phyloP scores from a whole-genome alignment of 2,329 filamentous ascomycete genomes.

The Nemania sp. region DNA sequence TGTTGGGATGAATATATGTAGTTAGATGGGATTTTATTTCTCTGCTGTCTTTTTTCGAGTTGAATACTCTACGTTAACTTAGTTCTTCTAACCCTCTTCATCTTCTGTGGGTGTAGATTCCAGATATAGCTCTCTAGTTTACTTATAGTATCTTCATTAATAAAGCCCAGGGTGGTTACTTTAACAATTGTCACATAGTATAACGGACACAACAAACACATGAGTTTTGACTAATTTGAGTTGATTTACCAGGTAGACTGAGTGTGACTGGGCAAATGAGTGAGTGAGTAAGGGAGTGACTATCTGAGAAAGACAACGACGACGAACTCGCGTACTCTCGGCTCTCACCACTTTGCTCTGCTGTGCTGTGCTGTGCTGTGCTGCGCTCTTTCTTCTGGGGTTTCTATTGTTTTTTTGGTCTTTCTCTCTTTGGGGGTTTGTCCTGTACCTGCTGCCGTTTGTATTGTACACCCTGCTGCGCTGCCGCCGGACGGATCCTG shows the following conservation, averaged over 20 bases:
- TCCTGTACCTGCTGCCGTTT: too few species aligned
- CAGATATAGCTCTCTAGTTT: too few species aligned
- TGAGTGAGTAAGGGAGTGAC: conserved; percentile 5
- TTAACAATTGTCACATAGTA: not conserved
- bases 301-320: not conserved
- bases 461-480: not conserved
- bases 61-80: too few species aligned
- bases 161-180: too few species aligned
- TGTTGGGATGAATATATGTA: too few species aligned
- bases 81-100: too few species aligned
- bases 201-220: not conserved
- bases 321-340: conserved; percentile 1
- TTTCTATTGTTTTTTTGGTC: conserved; percentile 14
- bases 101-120: too few species aligned
- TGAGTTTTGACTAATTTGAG: not conserved
- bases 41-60: too few species aligned
- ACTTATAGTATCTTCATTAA: too few species aligned
- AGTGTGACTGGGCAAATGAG: conserved; percentile 3
- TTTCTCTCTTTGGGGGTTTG: not conserved
- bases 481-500: not conserved
- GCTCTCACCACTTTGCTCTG: not conserved
- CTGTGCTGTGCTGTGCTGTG: not conserved
- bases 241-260: conserved; percentile 5
- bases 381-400: conserved; percentile 8
- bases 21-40: too few species aligned